Evolutionary conservation across 2,329 filamentous ascomycete genomes (phyloP), one percentile per base, ranked within the genome.

Genomic region (Colletotrichum tamarilloi): DNA sequence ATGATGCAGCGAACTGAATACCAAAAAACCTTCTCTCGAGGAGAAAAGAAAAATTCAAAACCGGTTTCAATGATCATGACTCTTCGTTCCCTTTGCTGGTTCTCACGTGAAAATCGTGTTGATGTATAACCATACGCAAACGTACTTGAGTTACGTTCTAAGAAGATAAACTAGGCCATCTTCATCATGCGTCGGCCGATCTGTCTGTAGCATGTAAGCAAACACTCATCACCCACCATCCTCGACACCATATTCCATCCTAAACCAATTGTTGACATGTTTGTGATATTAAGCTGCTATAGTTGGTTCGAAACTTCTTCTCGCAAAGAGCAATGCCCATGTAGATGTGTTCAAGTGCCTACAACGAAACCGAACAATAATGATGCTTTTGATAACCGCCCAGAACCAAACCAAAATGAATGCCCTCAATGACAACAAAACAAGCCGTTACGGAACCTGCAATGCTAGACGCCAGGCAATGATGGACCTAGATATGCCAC

Each of bases 1-100:
- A 59, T 62, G 67, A 70, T 65, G 68, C 53, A 72, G 72, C 72
- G 72, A 63, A 63, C 58, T 67, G 56, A 60, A 68, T 74, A 72
- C 72, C 68, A 72, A 53, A 64, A 16, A 5, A 26, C 26, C 5
- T 16, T 26, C 70, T 59, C 38, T 55, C 55, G 52, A 30, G 32
- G 57, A 58, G 52, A 53, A 7, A 8, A 5, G 24, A 38, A 52
- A 52, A 49, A 63, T 12, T 52, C 42, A 53, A 62, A 24, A 6
- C 35, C 19, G 30, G 24, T 49, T 46, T 24, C 24, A 24, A 67
- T 52, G 35, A 64, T 7, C 5, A 30, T n/a, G 14, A 46, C 12
- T 12, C 4, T 22, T 38, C 6, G 11, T 11, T 19, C 52, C 9
- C 24, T n/a, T 55, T 26, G 12, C 9, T 5, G 24, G 1, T 5